Evolutionary conservation across 208 protist genomes (phyloP), one percentile per base, ranked within the genome.

Genomic region (Crithidia brevicula): DNA sequence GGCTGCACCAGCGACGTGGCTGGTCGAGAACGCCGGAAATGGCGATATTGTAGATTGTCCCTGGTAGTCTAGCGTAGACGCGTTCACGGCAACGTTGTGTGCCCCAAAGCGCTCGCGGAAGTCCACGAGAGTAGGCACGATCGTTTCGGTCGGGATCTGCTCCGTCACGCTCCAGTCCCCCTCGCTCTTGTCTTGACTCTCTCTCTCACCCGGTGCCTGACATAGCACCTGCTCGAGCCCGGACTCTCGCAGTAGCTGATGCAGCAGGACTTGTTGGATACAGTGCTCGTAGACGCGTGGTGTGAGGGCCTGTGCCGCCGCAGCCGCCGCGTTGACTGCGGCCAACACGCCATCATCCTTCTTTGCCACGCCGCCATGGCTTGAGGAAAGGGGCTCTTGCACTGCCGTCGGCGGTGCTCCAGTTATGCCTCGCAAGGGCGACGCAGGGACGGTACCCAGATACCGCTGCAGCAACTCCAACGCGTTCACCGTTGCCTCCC

Each of bases 401-500:
- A n/a, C n/a, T 1, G 56, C 7, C 16, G 6, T 20, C 2, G 56
- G 3, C 11, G 27, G 9, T 11, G 9, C 56, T 16, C 6, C 13
- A 10, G 13, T 18, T 7, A 25, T 34, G 53, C 4, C 7, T 5
- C 23, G n/a, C 16, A 18, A 36, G 28, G 58, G 25, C 1, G 60
- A 23, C 36, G 3, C 49, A 28, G 31, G 22, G 36, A 36, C 23
- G 11, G 36, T 51, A 28, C 15, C 20, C 18, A 76, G 51, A 30
- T 76, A 76, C 28, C 70, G 70, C 53, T 76, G 70, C 30, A 76
- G 62, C 15, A 76, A 42, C 10, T 66, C 62, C n/a, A 76, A 31
- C 0, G 70, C 70, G 47, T 56, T 70, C 20, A 70, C 70, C 40
- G 46, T 47, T 18, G 56, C 45, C 53, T 40, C 45, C 18, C 54